phyloP scores from a whole-genome alignment of 257 asterid species.

The Solanum gracilifrons region DNA sequence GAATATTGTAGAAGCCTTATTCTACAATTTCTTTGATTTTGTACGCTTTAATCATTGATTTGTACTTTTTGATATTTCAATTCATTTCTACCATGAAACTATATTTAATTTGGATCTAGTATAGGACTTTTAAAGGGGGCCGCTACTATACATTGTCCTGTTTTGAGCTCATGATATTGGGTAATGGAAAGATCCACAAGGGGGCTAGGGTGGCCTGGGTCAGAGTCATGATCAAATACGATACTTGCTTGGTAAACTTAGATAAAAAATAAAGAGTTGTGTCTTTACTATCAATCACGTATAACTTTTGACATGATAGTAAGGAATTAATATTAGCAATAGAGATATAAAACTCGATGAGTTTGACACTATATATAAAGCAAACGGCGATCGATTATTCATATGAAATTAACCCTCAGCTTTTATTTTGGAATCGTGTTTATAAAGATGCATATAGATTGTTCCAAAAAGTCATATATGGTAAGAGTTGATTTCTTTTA shows the following conservation, averaged over 20 bases:
- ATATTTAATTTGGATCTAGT: neutral
- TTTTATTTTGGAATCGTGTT: neutral
- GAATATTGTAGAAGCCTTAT: neutral
- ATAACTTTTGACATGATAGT: too few relatives aligned
- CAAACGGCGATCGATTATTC: neutral
- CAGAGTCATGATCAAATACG: neutral
- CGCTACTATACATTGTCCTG: neutral
- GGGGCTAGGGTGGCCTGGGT: accelerated
- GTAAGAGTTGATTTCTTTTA: neutral
- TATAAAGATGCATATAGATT: neutral
- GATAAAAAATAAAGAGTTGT: too few relatives aligned
- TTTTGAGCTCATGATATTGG: neutral
- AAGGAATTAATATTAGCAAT: neutral
- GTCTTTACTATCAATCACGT: neutral
- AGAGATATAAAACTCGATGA: neutral
- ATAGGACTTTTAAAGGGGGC: neutral
- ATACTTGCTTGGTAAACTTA: accelerated
- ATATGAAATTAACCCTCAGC: neutral
- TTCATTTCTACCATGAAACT: neutral
- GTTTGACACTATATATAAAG: neutral
- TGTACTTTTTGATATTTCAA: neutral
- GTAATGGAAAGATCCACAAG: neutral
- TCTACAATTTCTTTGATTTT: neutral
- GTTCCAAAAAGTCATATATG: neutral
- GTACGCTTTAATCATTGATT: neutral